Conservation (phyloP, 2,329 filamentous ascomycete species). For the Colletotrichum graminicola region DNA sequence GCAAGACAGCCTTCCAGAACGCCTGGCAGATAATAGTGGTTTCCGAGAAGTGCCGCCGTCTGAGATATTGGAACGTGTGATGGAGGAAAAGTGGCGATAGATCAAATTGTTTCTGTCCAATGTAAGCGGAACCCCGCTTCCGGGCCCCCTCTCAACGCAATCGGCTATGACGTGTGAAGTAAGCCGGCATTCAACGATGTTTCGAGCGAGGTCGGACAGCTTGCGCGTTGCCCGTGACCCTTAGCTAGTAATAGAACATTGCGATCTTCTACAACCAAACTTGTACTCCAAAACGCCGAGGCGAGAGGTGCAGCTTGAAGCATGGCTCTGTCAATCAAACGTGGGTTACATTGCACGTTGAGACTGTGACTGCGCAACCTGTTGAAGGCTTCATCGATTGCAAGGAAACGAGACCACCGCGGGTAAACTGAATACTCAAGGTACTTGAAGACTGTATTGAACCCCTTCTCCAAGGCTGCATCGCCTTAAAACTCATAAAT, state of each 20-base stretch:
- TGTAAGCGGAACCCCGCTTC: not conserved
- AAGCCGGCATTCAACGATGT: not conserved
- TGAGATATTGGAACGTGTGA: not conserved
- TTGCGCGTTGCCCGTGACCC: not conserved
- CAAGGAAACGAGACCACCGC: not conserved
- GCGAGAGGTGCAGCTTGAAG: not conserved
- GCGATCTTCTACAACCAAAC: too few species aligned
- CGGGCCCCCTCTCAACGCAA: too few species aligned
- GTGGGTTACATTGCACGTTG: too few species aligned
- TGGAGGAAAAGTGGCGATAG: not conserved
- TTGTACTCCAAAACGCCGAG: not conserved
- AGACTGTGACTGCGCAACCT: not conserved
- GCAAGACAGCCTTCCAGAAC: not conserved
- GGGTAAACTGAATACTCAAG: not conserved
- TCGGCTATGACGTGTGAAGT: conserved; percentile 3
- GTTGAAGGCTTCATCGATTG: not conserved
- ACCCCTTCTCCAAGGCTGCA: not conserved
- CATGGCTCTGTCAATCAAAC: not conserved
- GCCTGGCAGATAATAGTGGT: too few species aligned
- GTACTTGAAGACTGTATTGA: not conserved
- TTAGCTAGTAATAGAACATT: not conserved
- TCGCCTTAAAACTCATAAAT: not conserved
- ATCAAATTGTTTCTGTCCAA: not conserved
- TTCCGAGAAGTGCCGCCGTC: not conserved
- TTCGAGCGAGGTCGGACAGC: not conserved